phyloP scores from a whole-genome alignment of 495 filamentous ascomycete species.

The Margaritispora aquatica region DNA sequence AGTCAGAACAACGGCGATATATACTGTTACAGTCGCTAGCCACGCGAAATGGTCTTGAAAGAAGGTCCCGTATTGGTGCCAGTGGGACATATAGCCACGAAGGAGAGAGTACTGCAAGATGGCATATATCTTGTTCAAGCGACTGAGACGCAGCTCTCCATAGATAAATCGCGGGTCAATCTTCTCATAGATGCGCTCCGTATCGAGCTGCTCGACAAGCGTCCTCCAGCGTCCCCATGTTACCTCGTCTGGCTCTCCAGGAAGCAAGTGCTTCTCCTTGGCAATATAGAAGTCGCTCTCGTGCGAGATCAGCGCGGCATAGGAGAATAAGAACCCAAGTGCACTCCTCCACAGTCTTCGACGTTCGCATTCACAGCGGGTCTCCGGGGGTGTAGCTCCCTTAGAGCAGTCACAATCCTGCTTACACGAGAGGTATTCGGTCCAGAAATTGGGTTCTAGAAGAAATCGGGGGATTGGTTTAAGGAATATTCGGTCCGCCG shows the following conservation, averaged over 20 bases:
- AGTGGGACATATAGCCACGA: conserved; percentile 17
- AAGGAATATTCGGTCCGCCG: conserved; percentile 40
- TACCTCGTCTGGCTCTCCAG: conserved; percentile 17
- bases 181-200: not conserved
- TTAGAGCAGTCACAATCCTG: conserved; percentile 10
- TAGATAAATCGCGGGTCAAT: conserved; percentile 27
- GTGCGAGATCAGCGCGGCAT: conserved; percentile 30
- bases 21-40: conserved; percentile 25
- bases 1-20: conserved; percentile 27
- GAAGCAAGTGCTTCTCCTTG: conserved; percentile 20
- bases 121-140: conserved; percentile 28
- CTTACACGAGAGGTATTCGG: conserved; percentile 15
- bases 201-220: not conserved
- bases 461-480: conserved; percentile 50
- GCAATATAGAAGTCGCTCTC: conserved; percentile 38
- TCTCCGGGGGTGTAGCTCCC: not conserved
- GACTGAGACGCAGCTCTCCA: conserved; percentile 33
- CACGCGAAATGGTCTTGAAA: conserved; percentile 29
- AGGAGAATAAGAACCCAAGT: conserved; percentile 36
- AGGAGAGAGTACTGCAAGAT: conserved; percentile 1
- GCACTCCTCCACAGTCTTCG: conserved; percentile 12
- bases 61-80: conserved; percentile 20
- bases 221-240: conserved; percentile 22
- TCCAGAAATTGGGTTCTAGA: conserved; percentile 39
- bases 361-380: not conserved